Percentiles rank a stretch among this genome's conserved stretches.
phyloP scores from a whole-genome alignment of 345 rosid species.

The Eucalyptus caleyi region DNA sequence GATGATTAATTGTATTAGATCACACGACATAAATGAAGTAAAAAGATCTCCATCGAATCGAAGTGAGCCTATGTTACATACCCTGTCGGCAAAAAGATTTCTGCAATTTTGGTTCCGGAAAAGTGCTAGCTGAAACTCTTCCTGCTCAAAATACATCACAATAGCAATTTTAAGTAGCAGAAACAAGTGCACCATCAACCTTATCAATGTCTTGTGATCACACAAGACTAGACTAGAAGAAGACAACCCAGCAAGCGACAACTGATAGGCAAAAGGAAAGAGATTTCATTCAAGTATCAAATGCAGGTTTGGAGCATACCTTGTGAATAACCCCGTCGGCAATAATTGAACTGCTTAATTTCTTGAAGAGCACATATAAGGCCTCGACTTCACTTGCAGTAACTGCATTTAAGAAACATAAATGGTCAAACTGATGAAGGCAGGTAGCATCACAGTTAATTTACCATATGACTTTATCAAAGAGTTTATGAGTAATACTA shows the following conservation, averaged over 20 bases:
- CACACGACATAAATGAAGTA: neutral
- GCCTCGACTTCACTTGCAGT: slow-evolving; percentile 74
- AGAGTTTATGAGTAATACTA: neutral
- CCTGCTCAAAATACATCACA: slow-evolving; percentile 26
- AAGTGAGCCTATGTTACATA: neutral
- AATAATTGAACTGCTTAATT: slow-evolving; percentile 72
- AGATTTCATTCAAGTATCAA: neutral
- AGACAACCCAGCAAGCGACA: neutral
- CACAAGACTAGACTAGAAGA: neutral
- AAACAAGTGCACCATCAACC: neutral
- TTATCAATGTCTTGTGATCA: neutral
- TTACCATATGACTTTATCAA: neutral
- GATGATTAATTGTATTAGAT: neutral
- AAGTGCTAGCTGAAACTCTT: slow-evolving; percentile 87
- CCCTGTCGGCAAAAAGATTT: slow-evolving; percentile 91
- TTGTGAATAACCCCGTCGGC: slow-evolving; percentile 87
- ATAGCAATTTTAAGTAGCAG: neutral
- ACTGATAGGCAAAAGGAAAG: neutral
- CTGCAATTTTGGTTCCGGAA: slow-evolving; percentile 54
- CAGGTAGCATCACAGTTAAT: neutral
- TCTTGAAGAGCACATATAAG: slow-evolving; percentile 69
- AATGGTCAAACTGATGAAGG: neutral
- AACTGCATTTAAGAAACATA: slow-evolving; percentile 29
- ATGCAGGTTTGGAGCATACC: slow-evolving; percentile 14
- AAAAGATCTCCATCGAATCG: neutral